Base-by-base conservation (phyloP, 805 yeast species). In the Nakazawaea pomicola region DNA sequence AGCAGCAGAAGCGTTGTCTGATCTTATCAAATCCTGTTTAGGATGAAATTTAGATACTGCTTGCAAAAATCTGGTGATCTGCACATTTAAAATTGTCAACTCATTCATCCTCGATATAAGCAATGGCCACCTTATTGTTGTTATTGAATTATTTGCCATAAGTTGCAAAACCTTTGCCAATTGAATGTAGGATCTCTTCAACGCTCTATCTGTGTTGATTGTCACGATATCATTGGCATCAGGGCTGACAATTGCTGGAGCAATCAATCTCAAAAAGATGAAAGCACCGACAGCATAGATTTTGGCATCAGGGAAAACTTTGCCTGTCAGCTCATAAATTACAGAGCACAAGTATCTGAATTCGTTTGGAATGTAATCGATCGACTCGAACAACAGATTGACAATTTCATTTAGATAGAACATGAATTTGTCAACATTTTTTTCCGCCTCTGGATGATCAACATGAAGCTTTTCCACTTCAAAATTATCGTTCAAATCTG, bases 231-330 rank as follows among this genome's bases (percentile, higher is more conserved):
- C 53, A 27, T 51, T 70, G 6, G 81, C 69, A 43, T 86, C 95
- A 0, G 97, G 97, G 25, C 88, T 79, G 11, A 90, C 90, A 50
- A 90, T 80, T 0, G 95, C 95, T 10, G 98, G 97, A 56, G 95
- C 84, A 46, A 83, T 71, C 47, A 83, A 78, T 43, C 95, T 65
- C 49, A 91, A 66, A 53, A 91, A 90, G 41, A 91, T 67, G 56
- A 85, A 91, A 0, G 95, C 89, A 0, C 96, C 95, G 20, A 88
- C 83, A 1, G 95, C 88, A 29, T 79, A 68, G 29, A 74, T 67
- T 33, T 81, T 72, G 29, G 82, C 83, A 29, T 75, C 79, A 0
- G 84, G 85, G 50, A 83, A 83, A 49, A 76, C 77, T n/a, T 62
- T 60, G 21, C 70, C 62, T 40, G 86, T 78, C 41, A 80, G 65